Base-by-base conservation (phyloP, 768 basidiomycete genomes). In the Boletus bicolor region DNA sequence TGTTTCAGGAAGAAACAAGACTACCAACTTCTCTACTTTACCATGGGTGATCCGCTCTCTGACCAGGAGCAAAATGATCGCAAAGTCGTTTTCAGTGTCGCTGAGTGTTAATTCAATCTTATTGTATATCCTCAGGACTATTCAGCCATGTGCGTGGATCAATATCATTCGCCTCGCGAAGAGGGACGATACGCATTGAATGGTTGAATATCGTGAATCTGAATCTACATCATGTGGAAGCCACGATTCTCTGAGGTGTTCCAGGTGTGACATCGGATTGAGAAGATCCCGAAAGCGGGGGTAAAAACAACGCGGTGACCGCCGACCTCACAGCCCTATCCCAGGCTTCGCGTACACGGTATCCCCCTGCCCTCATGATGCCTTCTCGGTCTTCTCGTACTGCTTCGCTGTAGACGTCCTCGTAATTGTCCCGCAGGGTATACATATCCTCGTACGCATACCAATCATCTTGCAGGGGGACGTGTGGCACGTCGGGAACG, bases 21-120 rank as follows among this genome's bases (percentile, higher is more conserved):
- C 44, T 93, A 90, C 66, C 93, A 97, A 67, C 82, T 96, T 17
- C 75, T 97, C 32, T 88, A 85, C 64, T 93, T 94, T 62, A 87
- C 90, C 1, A 79, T 93, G 73, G 79, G 76, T 0, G 73, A 77
- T 2, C 84, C 89, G 7, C 71, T 93, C 48, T 77, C 77, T 2
- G 78, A 82, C 12, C 50, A 64, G 26, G 81, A 92, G 65, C 81
- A 77, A 56, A 63, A 57, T 46, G 58, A 61, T 43, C 75, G 80
- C 52, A 85, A 77, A 65, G 74, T 78, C 6, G 79, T 91, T 24
- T 80, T 66, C 3, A 85, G 87, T 56, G 75, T 71, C 50, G 75
- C 70, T 52, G 60, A 72, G 43, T 64, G 59, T 39, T 72, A 30
- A 64, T 54, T 41, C 12, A 12, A 21, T 50, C 34, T 53, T 24